Evolutionary conservation across 1,284 basidiomycete genomes (phyloP).

Genomic region (Rhizoctonia solani): DNA sequence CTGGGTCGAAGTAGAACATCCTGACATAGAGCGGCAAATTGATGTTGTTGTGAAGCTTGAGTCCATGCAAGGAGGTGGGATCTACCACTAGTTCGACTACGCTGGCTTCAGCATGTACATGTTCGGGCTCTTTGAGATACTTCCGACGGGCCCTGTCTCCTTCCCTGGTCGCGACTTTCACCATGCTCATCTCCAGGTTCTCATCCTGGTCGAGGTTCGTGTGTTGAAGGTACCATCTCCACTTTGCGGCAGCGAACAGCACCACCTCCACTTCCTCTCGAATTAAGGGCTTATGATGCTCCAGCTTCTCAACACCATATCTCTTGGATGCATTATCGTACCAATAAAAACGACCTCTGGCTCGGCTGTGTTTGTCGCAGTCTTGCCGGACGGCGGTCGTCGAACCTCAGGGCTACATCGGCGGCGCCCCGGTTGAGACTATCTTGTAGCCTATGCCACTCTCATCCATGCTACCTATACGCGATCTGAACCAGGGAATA

Average conservation of each 20-base stretch:
- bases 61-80: slow-evolving; percentile 46
- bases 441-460: too few relatives aligned
- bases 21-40: slow-evolving; percentile 54
- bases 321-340: neutral
- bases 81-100: slow-evolving; percentile 48
- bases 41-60: slow-evolving; percentile 51
- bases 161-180: neutral
- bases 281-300: neutral
- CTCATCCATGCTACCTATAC: too few relatives aligned
- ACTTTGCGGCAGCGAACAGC: neutral
- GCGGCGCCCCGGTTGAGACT: too few relatives aligned
- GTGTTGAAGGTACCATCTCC: slow-evolving; percentile 49
- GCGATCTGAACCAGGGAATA: too few relatives aligned
- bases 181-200: slow-evolving; percentile 42
- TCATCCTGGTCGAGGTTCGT: slow-evolving; percentile 50
- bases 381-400: too few relatives aligned
- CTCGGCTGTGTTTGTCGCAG: too few relatives aligned
- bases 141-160: neutral
- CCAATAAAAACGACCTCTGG: neutral
- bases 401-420: too few relatives aligned
- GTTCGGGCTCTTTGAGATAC: too few relatives aligned
- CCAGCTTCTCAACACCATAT: neutral
- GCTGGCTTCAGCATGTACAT: slow-evolving; percentile 43
- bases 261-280: neutral
- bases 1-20: slow-evolving; percentile 54